phyloP scores from a whole-genome alignment of 345 rosid species.

The Citrus glauca region DNA sequence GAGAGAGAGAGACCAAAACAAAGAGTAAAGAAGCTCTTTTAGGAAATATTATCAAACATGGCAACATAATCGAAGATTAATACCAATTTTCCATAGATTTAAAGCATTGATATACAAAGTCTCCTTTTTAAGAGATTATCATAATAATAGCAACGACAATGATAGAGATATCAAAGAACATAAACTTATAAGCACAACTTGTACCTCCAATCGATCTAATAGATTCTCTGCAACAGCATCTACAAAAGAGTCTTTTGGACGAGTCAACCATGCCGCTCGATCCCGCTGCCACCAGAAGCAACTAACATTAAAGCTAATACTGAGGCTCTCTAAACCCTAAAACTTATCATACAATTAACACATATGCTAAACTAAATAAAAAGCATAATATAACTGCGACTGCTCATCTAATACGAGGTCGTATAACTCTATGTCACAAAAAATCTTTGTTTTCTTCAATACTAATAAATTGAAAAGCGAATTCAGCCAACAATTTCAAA shows the following conservation, averaged over 20 bases:
- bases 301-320: background rate
- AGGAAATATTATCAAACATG: background rate
- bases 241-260: conserved; percentile 57
- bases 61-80: background rate
- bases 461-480: background rate
- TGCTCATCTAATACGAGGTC: background rate
- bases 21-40: background rate
- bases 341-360: no score
- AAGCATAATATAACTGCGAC: background rate
- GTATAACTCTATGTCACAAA: background rate
- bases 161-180: background rate
- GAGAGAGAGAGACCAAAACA: background rate
- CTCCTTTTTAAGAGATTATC: background rate
- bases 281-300: conserved; percentile 67
- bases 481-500: background rate
- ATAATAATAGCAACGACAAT: background rate
- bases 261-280: conserved; percentile 90
- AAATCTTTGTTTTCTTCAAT: background rate
- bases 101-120: background rate
- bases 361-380: background rate
- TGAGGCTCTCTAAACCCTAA: background rate
- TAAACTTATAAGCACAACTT: background rate
- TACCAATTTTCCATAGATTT: background rate
- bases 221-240: conserved; percentile 91
- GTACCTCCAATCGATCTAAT: conserved; percentile 86